A percentile compares a stretch with the other conserved stretches of the same genome.
Conservation (phyloP, 1,139 yeast species). For the Kodamaea anthophila region DNA sequence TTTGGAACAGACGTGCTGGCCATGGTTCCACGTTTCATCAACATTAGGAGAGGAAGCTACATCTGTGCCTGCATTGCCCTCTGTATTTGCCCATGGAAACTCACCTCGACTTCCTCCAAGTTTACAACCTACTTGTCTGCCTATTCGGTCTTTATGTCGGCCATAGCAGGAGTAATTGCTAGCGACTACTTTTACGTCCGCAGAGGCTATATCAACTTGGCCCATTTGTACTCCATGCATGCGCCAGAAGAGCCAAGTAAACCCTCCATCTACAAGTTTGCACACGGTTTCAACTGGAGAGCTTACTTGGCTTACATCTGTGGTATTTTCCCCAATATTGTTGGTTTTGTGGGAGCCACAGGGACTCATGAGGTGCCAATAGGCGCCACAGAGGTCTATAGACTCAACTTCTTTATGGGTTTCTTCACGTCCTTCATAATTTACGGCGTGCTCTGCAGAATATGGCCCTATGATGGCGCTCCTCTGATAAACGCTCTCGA, state of each 20-base stretch:
- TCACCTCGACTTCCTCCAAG: conserved; percentile 63
- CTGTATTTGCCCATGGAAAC: conserved; percentile 85
- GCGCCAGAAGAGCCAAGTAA: conserved; percentile 27
- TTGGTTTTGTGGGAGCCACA: conserved; percentile 82
- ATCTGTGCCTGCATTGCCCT: conserved; percentile 75
- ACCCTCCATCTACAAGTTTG: conserved; percentile 51
- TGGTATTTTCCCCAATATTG: conserved; percentile 77
- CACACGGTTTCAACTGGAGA: conserved; percentile 75
- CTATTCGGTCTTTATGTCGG: conserved; percentile 77
- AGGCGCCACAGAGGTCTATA: conserved; percentile 71
- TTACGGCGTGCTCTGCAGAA: conserved; percentile 43
- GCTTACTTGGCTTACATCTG: conserved; percentile 65
- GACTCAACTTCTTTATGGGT: conserved; percentile 72
- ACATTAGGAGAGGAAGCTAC: conserved; percentile 62
- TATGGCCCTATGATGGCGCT: conserved; percentile 57
- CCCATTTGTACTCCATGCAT: conserved; percentile 50
- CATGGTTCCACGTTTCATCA: conserved; percentile 67
- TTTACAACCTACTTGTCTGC: conserved; percentile 84
- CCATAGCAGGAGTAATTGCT: conserved; percentile 80
- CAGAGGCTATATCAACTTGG: conserved; percentile 62
- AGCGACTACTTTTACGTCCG: conserved; percentile 73
- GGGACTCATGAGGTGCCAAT: conserved; percentile 61
- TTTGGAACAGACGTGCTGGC: conserved; percentile 93
- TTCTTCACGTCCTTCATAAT: conserved; percentile 50
- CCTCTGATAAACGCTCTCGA: conserved; percentile 48